phyloP scores from a whole-genome alignment of 257 asterid genomes.

The Henckelia pumila region DNA sequence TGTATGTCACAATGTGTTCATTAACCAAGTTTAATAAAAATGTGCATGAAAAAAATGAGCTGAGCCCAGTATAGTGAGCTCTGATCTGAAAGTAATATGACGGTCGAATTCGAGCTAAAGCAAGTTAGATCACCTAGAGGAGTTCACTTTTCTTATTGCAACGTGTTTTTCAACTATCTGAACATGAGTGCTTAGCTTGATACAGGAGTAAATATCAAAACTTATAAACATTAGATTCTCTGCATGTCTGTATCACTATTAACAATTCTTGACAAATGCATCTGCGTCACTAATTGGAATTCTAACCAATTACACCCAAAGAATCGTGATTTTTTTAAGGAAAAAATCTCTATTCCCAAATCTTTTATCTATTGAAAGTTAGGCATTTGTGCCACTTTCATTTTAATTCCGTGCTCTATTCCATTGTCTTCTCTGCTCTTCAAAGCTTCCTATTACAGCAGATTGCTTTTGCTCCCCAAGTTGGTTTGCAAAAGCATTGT shows the following conservation, averaged over 20 bases:
- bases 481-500: constrained; percentile 39
- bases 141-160: background rate
- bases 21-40: background rate
- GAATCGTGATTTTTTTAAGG: constrained; percentile 3
- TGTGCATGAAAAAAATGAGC: background rate
- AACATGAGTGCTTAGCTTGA: background rate
- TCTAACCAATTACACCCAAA: background rate
- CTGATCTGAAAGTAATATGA: background rate
- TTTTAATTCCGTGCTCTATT: constrained; percentile 30
- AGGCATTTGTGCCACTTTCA: background rate
- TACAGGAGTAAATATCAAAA: background rate
- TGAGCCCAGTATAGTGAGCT: background rate
- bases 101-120: background rate
- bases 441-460: constrained; percentile 72
- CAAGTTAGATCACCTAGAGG: background rate
- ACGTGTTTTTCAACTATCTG: background rate
- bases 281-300: background rate
- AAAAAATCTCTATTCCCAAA: background rate
- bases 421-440: constrained; percentile 63
- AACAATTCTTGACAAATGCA: background rate
- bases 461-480: constrained; percentile 58
- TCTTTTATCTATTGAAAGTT: background rate
- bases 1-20: background rate
- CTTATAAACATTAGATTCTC: too few relatives aligned
- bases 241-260: background rate